Evolutionary conservation across 768 basidiomycete genomes (phyloP).

Genomic region (Ephemerocybe angulata): DNA sequence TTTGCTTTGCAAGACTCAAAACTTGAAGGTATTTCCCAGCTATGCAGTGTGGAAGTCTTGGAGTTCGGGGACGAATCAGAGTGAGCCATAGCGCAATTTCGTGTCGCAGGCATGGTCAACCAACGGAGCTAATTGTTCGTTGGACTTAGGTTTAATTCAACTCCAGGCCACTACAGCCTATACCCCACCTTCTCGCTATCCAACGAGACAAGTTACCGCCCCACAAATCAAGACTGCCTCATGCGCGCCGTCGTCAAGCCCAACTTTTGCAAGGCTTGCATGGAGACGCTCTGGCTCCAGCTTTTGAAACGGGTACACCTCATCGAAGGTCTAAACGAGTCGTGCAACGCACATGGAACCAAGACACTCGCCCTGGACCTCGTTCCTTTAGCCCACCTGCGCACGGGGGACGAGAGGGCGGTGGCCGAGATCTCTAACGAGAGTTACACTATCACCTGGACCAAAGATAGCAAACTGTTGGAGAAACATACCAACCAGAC

Average conservation of each 20-base stretch:
- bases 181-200: constrained; percentile 74
- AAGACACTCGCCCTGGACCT: constrained; percentile 46
- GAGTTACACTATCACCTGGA: constrained; percentile 57
- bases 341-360: constrained; percentile 27
- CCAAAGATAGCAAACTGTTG: constrained; percentile 43
- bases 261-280: constrained; percentile 71
- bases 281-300: constrained; percentile 70
- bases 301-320: constrained; percentile 57
- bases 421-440: constrained; percentile 19
- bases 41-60: constrained; percentile 73
- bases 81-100: constrained; percentile 34
- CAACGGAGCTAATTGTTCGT: background rate
- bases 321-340: constrained; percentile 50
- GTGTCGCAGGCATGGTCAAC: background rate
- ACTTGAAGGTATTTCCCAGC: constrained; percentile 55
- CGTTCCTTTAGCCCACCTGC: constrained; percentile 60
- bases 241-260: constrained; percentile 72
- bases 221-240: constrained; percentile 78
- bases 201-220: constrained; percentile 70
- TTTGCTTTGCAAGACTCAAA: constrained; percentile 52
- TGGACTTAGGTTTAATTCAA: constrained; percentile 51
- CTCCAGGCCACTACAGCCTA: constrained; percentile 56
- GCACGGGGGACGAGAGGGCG: constrained; percentile 11
- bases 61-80: constrained; percentile 66
- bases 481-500: constrained; percentile 50